These are phyloP conservation scores for Sporothrix phasma DNA, from an alignment of 2,329 filamentous ascomycete genomes.

Conservation along the genomic window DNA sequence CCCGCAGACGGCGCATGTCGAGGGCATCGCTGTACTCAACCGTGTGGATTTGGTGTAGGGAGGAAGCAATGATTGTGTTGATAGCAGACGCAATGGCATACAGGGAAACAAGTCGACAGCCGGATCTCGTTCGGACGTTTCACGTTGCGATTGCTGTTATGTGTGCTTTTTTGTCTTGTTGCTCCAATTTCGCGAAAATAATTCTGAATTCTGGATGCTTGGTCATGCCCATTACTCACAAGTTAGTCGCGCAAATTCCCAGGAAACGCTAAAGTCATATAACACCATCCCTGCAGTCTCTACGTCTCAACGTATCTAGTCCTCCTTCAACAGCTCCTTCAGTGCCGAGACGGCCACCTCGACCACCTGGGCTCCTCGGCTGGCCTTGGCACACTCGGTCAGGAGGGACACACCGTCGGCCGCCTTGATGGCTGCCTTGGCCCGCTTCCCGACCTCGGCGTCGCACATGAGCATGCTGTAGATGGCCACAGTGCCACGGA, in stretches of 20 bases:
- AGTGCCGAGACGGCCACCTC: conserved; percentile 62
- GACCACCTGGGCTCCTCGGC: conserved; percentile 58
- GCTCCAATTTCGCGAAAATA: too few species aligned
- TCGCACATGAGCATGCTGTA: conserved; percentile 61
- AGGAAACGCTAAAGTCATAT: background rate
- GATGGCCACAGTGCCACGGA: conserved; percentile 65
- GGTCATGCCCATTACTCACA: background rate
- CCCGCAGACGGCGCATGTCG: conserved; percentile 69
- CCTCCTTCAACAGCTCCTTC: conserved; percentile 50
- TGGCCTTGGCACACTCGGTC: conserved; percentile 59
- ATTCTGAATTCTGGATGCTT: background rate
- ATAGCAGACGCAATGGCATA: background rate
- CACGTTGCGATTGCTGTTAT: too few species aligned
- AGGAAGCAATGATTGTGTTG: background rate
- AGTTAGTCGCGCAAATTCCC: conserved; percentile 1
- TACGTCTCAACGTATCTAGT: conserved; percentile 4
- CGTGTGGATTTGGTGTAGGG: conserved; percentile 34
- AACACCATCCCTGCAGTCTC: background rate
- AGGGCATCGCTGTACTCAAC: conserved; percentile 56
- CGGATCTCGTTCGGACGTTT: too few species aligned
- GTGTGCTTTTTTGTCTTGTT: background rate
- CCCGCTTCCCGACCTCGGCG: conserved; percentile 53
- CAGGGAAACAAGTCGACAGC: too few species aligned
- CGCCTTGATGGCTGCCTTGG: conserved; percentile 48
- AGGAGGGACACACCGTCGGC: conserved; percentile 57